Base-by-base conservation (phyloP, 192 early-diverging fungal genomes). In the Backusella australiensis region DNA sequence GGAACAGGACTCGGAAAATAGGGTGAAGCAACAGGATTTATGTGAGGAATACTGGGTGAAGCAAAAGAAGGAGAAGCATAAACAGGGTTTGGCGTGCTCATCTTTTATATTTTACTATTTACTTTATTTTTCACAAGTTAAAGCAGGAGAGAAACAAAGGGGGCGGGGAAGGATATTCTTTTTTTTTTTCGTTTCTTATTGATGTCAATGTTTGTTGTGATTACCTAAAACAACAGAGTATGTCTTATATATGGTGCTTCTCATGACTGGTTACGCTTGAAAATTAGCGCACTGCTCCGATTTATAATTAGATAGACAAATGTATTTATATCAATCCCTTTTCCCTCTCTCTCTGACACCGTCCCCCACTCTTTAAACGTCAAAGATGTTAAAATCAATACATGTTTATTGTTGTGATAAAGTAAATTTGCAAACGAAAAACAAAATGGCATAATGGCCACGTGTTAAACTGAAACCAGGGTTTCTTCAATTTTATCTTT, bases 51-150 rank as follows among this genome's bases (percentile, higher is more conserved):
- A 63, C 12, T 63, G 0, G 56, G 56, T 63, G 56, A 63, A 63
- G 56, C 56, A 63, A 63, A 63, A 29, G 56, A 63, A 63, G 56
- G 56, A 29, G 56, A 63, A 63, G 56, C 56, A 63, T 63, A 63
- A 63, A 63, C 56, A 63, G 56, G 56, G 26, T 63, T 63, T 29
- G 56, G 56, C 29, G 26, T 63, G 23, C 23, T 29, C 56, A 63
- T 63, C 26, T 63, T 63, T 63, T 63, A 11, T 29, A 39, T 29
- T 29, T 26, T 49, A 49, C 19, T 49, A 49, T n/a, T 49, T n/a
- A n/a, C 4, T n/a, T 49, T 49, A 7, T 53, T 21, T 21, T 56
- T n/a, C 8, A 63, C 56, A 63, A 63, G 56, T 56, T 26, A 23
- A 23, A 56, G 21, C 53, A 56, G 53, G 21, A 56, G n/a, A 56